Conservation (phyloP, 2,329 filamentous ascomycete genomes). For the Drechslera avenae region DNA sequence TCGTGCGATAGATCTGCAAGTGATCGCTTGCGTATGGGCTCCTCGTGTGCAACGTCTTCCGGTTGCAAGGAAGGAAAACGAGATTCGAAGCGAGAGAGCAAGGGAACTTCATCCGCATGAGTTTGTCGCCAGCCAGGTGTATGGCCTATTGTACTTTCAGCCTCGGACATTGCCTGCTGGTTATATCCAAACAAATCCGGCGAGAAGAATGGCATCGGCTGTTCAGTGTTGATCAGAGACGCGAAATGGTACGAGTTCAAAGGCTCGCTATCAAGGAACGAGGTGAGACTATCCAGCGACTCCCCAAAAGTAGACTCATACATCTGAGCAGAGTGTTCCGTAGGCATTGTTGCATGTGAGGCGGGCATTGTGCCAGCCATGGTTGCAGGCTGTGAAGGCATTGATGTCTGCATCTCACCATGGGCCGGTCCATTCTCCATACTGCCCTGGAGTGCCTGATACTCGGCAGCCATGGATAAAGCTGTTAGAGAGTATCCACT, state of each 20-base stretch:
- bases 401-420: slow-evolving; percentile 17
- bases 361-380: slow-evolving; percentile 23
- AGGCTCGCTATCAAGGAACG: slow-evolving; percentile 48
- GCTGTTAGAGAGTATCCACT: slow-evolving; percentile 47
- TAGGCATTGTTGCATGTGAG: slow-evolving; percentile 10
- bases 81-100: slow-evolving; percentile 48
- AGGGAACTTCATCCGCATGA: slow-evolving; percentile 37
- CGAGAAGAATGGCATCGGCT: slow-evolving; percentile 51
- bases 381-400: slow-evolving; percentile 20
- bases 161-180: slow-evolving; percentile 29
- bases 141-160: slow-evolving; percentile 6
- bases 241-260: slow-evolving; percentile 49
- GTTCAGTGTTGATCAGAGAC: slow-evolving; percentile 48
- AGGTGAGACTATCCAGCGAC: slow-evolving; percentile 47
- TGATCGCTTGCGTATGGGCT: slow-evolving; percentile 18
- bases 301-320: slow-evolving; percentile 33
- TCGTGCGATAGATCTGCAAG: slow-evolving; percentile 45
- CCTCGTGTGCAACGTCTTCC: slow-evolving; percentile 35
- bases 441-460: slow-evolving; percentile 45
- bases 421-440: slow-evolving; percentile 21
- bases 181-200: slow-evolving; percentile 45
- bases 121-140: slow-evolving; percentile 16
- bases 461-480: slow-evolving; percentile 51
- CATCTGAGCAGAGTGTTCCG: slow-evolving; percentile 3
- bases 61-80: slow-evolving; percentile 49